Conservation (phyloP, 805 yeast genomes). For the Schwanniomyces sp. region DNA sequence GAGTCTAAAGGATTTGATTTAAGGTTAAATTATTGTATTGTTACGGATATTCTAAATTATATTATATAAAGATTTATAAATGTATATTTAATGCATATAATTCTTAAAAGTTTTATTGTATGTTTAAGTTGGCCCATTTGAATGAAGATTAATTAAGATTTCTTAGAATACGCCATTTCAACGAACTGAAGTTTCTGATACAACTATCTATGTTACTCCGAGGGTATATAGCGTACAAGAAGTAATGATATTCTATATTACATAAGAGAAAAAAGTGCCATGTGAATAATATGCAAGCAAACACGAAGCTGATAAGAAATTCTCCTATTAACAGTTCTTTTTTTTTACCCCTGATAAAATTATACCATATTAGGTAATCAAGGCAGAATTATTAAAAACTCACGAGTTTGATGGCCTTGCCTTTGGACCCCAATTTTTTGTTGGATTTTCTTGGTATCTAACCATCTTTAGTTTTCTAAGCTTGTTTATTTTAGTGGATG, state of each 20-base stretch:
- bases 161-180: too few species aligned
- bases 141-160: too few species aligned
- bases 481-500: conserved; percentile 55
- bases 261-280: too few species aligned
- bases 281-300: too few species aligned
- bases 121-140: too few species aligned
- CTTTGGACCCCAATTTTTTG: conserved; percentile 97
- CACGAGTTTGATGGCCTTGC: conserved; percentile 54
- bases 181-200: too few species aligned
- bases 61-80: background rate
- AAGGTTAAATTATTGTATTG: background rate
- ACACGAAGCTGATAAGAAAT: background rate
- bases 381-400: background rate
- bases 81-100: background rate
- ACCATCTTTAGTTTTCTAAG: conserved; percentile 78
- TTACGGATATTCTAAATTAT: background rate
- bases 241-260: too few species aligned
- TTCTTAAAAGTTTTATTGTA: too few species aligned
- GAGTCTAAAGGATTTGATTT: conserved; percentile 1
- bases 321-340: background rate
- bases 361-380: background rate
- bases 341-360: background rate
- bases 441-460: conserved; percentile 88
- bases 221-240: too few species aligned
- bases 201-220: too few species aligned